phyloP scores from a whole-genome alignment of 1,284 basidiomycete genomes.

The Wolfiporia cocos region DNA sequence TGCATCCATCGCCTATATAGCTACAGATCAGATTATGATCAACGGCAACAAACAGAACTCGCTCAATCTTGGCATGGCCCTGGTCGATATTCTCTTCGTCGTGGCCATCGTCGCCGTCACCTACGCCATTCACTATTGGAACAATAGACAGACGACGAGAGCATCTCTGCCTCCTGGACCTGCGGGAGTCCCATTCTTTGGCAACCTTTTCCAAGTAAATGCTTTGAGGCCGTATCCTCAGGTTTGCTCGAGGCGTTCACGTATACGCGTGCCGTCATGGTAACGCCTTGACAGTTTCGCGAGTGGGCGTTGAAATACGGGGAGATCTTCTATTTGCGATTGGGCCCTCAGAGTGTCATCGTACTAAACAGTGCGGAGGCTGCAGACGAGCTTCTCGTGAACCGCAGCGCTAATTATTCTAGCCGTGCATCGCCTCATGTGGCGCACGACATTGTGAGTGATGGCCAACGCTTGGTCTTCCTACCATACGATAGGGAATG shows the following conservation, averaged over 20 bases:
- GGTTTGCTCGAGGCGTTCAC: background rate
- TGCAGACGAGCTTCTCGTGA: slow-evolving; percentile 26
- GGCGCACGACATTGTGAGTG: slow-evolving; percentile 26
- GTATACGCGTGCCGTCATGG: background rate
- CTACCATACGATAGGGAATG: slow-evolving; percentile 23
- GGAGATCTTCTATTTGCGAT: slow-evolving; percentile 18
- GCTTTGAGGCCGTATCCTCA: slow-evolving; percentile 5
- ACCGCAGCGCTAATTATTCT: slow-evolving; percentile 25
- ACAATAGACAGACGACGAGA: background rate
- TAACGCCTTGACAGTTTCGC: slow-evolving; percentile 14
- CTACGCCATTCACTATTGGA: background rate
- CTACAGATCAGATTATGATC: too few species aligned
- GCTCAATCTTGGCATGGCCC: too few species aligned
- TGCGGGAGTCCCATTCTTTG: slow-evolving; percentile 3
- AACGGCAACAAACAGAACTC: too few species aligned
- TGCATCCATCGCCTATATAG: too few species aligned
- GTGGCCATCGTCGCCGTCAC: background rate
- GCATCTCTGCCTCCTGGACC: slow-evolving; percentile 5
- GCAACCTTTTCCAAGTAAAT: slow-evolving; percentile 6
- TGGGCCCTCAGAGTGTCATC: slow-evolving; percentile 25
- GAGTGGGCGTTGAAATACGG: slow-evolving; percentile 27
- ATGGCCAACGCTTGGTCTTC: slow-evolving; percentile 23
- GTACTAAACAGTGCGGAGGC: slow-evolving; percentile 29
- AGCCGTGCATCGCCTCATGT: slow-evolving; percentile 21
- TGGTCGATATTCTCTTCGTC: background rate